Base-by-base conservation (phyloP, 306 rosid genomes). In the Medicago ruthenica region DNA sequence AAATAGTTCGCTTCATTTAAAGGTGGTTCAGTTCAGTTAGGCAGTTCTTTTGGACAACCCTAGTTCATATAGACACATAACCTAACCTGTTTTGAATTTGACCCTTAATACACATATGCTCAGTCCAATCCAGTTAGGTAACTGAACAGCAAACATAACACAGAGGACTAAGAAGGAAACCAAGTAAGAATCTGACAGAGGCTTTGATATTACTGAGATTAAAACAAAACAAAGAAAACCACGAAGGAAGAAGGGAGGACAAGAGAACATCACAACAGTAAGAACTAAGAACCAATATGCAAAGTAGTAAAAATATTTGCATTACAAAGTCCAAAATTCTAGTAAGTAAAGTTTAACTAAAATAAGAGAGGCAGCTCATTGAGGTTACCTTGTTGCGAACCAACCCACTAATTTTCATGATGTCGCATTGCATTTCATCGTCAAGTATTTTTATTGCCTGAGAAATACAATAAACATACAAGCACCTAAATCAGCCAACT, bases 351-450 rank as follows among this genome's bases (percentile, higher is more conserved):
- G n/a, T n/a, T n/a, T n/a, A n/a, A 45, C 27, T 21, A 50, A 42
- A 74, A 61, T 7, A 31, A 17, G 64, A 76, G 8, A 51, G 6
- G 60, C 15, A 77, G 54, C 75, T 39, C 1, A 36, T 12, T 27
- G 27, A 71, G 44, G 40, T 60, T 70, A 92, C 99, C 97, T 90
- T 92, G 44, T 82, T 90, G 69, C 92, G 91, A 36, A 91, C 96
- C 78, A 92, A 57, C 71, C 81, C 87, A n/a, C 91, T 84, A 73
- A 92, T 90, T 86, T 92, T 92, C 67, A 95, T 89, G 60, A 92
- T 85, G 78, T 92, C 99, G 60, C 97, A 89, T 73, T 90, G 97
- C 81, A 90, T 21, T 77, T 92, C 99, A 76, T 95, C 99, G 1
- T 89, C 85, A 11, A 95, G 91, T 77, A 92, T 80, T 83, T 89